Evolutionary conservation across 768 basidiomycete species (phyloP).

Genomic region (Porphyrellus cyaneotinctus): DNA sequence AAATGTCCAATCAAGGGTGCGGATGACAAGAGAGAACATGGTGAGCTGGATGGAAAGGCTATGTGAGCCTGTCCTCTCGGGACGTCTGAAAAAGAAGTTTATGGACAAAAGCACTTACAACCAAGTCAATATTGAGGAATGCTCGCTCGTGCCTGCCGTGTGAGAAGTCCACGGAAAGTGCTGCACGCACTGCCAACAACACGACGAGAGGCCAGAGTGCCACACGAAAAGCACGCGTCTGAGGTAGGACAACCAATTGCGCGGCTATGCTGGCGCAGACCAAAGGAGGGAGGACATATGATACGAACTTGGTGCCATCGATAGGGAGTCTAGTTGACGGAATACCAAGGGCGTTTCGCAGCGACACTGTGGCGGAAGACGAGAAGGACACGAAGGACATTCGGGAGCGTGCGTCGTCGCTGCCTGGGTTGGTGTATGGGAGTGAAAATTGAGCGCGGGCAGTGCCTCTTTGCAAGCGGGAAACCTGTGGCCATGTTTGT

Average conservation of each 20-base stretch:
- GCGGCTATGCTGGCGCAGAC: not conserved
- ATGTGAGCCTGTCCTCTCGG: not conserved
- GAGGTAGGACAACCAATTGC: not conserved
- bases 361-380: not conserved
- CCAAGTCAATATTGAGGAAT: not conserved
- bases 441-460: too few relatives aligned
- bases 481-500: too few relatives aligned
- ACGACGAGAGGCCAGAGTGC: not conserved
- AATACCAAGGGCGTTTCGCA: not conserved
- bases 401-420: too few relatives aligned
- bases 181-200: not conserved
- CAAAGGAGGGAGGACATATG: not conserved
- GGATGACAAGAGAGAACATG: not conserved
- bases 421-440: too few relatives aligned
- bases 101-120: not conserved
- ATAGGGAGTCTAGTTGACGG: not conserved
- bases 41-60: not conserved
- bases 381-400: too few relatives aligned
- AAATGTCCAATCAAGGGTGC: not conserved
- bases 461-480: too few relatives aligned
- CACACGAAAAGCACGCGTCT: not conserved
- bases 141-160: not conserved
- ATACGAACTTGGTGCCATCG: not conserved
- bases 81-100: not conserved
- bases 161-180: slow-evolving; percentile 1